Percentiles rank a stretch among this genome's conserved stretches.
These are phyloP conservation scores for Epichloe brachyelytri DNA, from an alignment of 2,329 filamentous ascomycete species.

Conservation along the genomic window DNA sequence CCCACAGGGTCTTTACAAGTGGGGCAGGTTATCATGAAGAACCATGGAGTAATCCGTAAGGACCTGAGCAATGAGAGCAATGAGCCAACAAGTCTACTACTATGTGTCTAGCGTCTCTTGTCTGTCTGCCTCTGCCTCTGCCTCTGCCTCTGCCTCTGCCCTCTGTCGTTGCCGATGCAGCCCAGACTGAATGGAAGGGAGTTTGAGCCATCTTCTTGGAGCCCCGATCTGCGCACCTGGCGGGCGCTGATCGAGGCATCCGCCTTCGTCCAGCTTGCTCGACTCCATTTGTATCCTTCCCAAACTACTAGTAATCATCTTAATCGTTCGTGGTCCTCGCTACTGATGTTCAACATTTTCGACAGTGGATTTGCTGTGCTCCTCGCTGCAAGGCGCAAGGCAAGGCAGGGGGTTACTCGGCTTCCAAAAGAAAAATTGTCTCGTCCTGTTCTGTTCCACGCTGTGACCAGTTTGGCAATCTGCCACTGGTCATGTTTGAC, in stretches of 20 bases:
- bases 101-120: neutral
- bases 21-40: neutral
- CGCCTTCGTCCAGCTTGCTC: neutral
- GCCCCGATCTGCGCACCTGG: no score
- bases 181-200: neutral
- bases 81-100: no score
- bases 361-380: neutral
- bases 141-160: neutral
- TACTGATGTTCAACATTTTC: neutral
- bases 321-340: neutral
- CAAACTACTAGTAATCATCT: neutral
- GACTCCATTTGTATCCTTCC: neutral
- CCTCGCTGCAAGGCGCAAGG: neutral
- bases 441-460: neutral
- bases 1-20: neutral
- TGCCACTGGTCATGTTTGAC: neutral
- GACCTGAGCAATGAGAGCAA: neutral
- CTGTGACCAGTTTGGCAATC: neutral
- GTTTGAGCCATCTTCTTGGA: no score
- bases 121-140: neutral
- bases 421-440: no score
- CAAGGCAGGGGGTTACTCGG: neutral
- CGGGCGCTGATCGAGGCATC: no score
- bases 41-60: neutral
- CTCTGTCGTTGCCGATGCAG: neutral